phyloP scores from a whole-genome alignment of 306 rosid genomes.

The Biancaea sappan region DNA sequence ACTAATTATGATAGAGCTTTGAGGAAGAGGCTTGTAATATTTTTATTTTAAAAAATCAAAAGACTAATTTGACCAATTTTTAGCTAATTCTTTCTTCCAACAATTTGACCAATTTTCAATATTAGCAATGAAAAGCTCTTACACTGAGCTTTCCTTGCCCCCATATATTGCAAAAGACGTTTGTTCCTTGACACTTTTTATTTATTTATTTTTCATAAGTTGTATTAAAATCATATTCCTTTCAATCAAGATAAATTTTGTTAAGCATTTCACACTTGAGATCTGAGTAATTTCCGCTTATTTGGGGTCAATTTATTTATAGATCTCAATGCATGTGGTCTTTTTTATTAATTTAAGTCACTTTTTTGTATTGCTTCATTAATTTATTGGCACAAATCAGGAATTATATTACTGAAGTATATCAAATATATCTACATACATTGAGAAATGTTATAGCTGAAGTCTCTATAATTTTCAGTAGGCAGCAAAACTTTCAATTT shows the following conservation, averaged over 20 bases:
- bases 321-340: neutral
- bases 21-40: too few relatives aligned
- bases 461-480: too few relatives aligned
- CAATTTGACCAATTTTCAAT: too few relatives aligned
- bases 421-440: too few relatives aligned
- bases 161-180: conserved; percentile 41
- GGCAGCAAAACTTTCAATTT: neutral
- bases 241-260: conserved; percentile 24
- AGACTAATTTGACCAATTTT: too few relatives aligned
- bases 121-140: conserved; percentile 42
- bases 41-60: too few relatives aligned
- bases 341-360: neutral
- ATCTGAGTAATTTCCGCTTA: conserved; percentile 1
- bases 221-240: conserved; percentile 37
- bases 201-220: conserved; percentile 42
- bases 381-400: neutral
- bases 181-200: conserved; percentile 38
- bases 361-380: neutral
- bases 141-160: conserved; percentile 43
- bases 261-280: conserved; percentile 16
- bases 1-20: too few relatives aligned
- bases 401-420: neutral
- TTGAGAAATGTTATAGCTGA: too few relatives aligned
- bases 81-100: too few relatives aligned
- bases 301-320: neutral